Base-by-base conservation (phyloP, 2,329 filamentous ascomycete species). In the Pseudogymnoascus sp. region DNA sequence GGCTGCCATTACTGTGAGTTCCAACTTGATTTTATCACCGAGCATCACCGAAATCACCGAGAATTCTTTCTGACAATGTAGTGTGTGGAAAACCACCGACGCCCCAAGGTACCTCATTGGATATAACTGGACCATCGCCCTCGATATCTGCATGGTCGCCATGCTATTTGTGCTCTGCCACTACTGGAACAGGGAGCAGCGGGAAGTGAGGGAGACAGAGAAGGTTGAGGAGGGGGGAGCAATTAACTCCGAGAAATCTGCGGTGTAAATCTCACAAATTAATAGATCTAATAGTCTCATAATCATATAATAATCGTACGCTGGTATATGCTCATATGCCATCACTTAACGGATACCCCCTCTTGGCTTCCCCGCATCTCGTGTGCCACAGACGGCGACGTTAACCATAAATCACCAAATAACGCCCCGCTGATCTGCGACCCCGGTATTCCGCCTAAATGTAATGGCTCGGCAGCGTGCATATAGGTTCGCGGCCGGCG, bases 31-130 rank as follows among this genome's bases (percentile, higher is more conserved):
- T 14, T 34, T 18, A 12, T n/a, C 14, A 23, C 10, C 21, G 23
- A 16, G 8, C 28, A 28, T 28, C 28, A 7, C 28, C 28, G 28
- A 31, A 31, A 38, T 18, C 14, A n/a, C 21, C 14, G 14, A 18
- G 21, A 28, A 16, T 6, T 1, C 4, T 63, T 21, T 38, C 31
- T 38, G n/a, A 36, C 28, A 31, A 36, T 44, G 3, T 21, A 60
- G 70, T 50, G 67, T 70, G 6, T 72, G 69, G 69, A 72, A 70
- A 44, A 72, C 70, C 6, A 68, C 70, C 7, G 70, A 72, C 66
- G 70, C 69, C 4, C 70, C 69, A 10, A 63, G 70, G 18, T 72
- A 72, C 38, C 64, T 71, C 5, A 68, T 72, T 63, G 70, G 70
- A 16, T 72, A 72, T 50, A 70, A 66, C 18, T 72, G 70, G 70